Base-by-base conservation (phyloP, 345 rosid genomes). In the Populus simonii region DNA sequence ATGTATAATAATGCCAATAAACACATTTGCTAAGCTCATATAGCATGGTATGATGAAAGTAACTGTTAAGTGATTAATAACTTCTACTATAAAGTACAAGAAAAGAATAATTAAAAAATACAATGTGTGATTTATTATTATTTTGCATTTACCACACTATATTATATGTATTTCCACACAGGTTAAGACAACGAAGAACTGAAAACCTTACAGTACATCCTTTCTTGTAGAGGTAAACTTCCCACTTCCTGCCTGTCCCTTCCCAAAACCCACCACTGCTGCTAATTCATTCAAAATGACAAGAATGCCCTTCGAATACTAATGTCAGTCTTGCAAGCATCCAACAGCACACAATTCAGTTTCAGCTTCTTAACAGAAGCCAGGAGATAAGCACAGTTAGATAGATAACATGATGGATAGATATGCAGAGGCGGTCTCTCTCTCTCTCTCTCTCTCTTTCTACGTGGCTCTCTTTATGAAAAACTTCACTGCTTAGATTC, bases 271-370 rank as follows among this genome's bases (percentile, higher is more conserved):
- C 49, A 45, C 49, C 49, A 12, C 17, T 39, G 49, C 51, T 12
- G 17, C 45, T 41, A 41, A 3, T 18, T 2, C 39, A 25, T 31
- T 20, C 70, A 6, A 15, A 67, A 67, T 67, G 70, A 18, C 31
- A 2, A 33, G 25, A 82, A 70, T 57, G 75, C 80, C 86, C 77
- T 77, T 0, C 73, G 67, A 57, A 71, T 73, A 43, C 71, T 11
- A 70, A 74, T 74, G 85, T 16, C 76, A 80, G 36, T 47, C 62
- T 43, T 25, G 82, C 78, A 80, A 82, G 72, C 75, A 76, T 67
- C 57, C 65, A 9, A 23, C 15, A 55, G 59, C 41, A 25, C 55
- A 67, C 76, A 22, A 41, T 71, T 72, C 76, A 27, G 80, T 75
- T 70, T 66, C 74, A 53, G 71, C 83, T 15, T 35, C 82, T 38